Base-by-base conservation (phyloP, 164 flowering plant species). In the Chimonanthus praecox region DNA sequence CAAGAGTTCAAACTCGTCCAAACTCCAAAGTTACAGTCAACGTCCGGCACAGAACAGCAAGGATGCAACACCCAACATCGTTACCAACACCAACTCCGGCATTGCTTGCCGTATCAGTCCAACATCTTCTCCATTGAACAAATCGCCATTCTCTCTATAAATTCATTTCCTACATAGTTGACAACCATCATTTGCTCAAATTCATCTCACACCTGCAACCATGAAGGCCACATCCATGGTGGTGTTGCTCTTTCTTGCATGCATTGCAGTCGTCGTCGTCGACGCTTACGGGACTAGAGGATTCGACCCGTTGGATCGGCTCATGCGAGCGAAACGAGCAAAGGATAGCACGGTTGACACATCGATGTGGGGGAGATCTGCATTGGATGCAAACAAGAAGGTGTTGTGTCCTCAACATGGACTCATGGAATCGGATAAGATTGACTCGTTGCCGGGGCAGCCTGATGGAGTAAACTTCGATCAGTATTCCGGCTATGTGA, bases 401-500 rank as follows among this genome's bases (percentile, higher is more conserved):
- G 64, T 43, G 70, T 70, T 16, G 75, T 67, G 62, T 73, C 21
- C 69, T 8, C 87, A 86, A 50, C 74, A 80, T 58, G 85, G 85
- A 45, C 43, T 76, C 72, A 86, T 67, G 82, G 78, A 78, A 63
- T 74, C 72, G 7, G 87, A 86, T 74, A 85, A 82, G 82, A 80
- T 88, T 9, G 75, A 20, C 0, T 21, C 21, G 10, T 78, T 88
- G 77, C 92, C 88, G 0, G 90, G 92, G 6, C 89, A 87, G 51
- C 90, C 89, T 0, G 64, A 74, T 10, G 84, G 80, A 5, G 88
- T 84, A 64, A 69, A 83, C n/a, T 88, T 88, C 51, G 77, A 84
- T 71, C 92, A 87, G 79, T 88, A 85, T 71, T 67, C 83, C 4
- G 89, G 92, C 2, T 85, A 85, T 70, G 82, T 88, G 4, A 85